Evolutionary conservation across 208 protist species (phyloP).

Genomic region (Lotmaria passim): DNA sequence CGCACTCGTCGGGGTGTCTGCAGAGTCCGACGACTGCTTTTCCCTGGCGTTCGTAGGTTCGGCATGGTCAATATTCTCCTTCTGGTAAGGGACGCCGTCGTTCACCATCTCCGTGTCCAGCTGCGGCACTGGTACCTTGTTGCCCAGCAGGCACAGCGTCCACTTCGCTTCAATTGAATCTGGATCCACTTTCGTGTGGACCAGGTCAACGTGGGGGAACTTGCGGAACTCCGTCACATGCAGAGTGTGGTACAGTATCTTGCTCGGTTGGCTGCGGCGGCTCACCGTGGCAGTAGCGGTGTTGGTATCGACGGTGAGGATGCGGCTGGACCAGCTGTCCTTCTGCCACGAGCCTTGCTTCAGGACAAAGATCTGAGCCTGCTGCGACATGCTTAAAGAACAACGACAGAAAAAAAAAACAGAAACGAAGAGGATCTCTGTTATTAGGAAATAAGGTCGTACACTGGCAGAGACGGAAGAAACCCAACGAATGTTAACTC

Average conservation of each 20-base stretch:
- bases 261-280: background rate
- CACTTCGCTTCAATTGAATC: slow-evolving; percentile 2
- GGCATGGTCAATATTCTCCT: background rate
- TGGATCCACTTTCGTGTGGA: background rate
- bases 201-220: slow-evolving; percentile 7
- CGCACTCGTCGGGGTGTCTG: background rate
- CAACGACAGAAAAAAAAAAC: no score
- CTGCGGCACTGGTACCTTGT: slow-evolving; percentile 1
- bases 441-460: no score
- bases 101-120: background rate
- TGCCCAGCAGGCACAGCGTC: slow-evolving; percentile 1
- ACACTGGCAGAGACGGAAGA: no score
- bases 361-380: no score
- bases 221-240: slow-evolving; percentile 3
- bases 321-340: no score
- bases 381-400: no score
- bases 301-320: no score
- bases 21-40: background rate
- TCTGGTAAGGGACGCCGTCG: background rate
- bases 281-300: no score
- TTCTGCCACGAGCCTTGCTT: no score
- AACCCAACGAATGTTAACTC: no score
- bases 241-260: background rate
- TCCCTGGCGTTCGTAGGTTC: no score
- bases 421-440: no score